phyloP scores from a whole-genome alignment of 371 early-diverging fungal species.

The Chytridium lagenaria region DNA sequence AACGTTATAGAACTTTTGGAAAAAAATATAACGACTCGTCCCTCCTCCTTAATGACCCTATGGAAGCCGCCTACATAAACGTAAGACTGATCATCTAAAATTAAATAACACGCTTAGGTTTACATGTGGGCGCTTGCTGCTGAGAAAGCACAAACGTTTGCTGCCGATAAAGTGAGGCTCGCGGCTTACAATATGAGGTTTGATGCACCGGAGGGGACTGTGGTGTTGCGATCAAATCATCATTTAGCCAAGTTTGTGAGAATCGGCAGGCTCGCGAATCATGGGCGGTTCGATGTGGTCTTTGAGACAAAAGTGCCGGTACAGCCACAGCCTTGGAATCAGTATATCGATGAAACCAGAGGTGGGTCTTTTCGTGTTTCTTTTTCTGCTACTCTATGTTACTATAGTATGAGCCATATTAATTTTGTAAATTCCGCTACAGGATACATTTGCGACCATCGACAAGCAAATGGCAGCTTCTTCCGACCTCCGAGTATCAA shows the following conservation, averaged over 20 bases:
- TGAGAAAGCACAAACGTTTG: constrained; percentile 22
- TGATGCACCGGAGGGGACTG: constrained; percentile 25
- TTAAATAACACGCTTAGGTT: background rate
- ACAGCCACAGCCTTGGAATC: constrained; percentile 22
- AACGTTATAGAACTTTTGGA: constrained; percentile 12
- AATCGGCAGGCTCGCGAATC: constrained; percentile 8
- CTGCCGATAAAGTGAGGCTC: constrained; percentile 5
- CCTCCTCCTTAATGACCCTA: constrained; percentile 19
- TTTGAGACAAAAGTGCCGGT: constrained; percentile 2
- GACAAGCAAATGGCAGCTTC: background rate
- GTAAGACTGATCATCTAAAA: background rate
- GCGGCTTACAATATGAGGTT: constrained; percentile 20
- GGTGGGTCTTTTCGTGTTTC: too few relatives aligned
- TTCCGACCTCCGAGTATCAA: constrained; percentile 17
- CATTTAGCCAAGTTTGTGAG: constrained; percentile 22
- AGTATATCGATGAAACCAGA: constrained; percentile 22
- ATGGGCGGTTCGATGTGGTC: constrained; percentile 21
- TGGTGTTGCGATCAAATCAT: constrained; percentile 18
- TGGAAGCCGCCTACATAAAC: constrained; percentile 26
- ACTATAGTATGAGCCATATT: too few relatives aligned
- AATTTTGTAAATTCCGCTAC: too few relatives aligned
- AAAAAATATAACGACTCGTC: constrained; percentile 17
- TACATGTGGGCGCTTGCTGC: constrained; percentile 23
- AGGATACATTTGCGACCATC: constrained; percentile 6
- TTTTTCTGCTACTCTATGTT: too few relatives aligned